These are phyloP conservation scores for Mrakia hoshinonis DNA, from an alignment of 768 basidiomycete species.

Conservation along the genomic window DNA sequence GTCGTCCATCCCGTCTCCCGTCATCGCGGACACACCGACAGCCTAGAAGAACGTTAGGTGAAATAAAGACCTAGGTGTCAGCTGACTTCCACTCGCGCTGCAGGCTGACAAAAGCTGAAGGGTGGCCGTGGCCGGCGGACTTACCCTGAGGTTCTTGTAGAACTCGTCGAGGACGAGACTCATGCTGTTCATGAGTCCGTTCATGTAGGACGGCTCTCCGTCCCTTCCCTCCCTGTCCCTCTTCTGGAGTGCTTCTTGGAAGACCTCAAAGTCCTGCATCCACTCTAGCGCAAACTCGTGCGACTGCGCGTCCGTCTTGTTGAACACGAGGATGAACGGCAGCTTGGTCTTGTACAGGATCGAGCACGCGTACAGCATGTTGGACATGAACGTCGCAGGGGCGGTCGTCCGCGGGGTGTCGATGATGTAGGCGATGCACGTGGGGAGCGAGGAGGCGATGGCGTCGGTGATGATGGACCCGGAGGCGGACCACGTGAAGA, in stretches of 20 bases:
- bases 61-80: conserved; percentile 1
- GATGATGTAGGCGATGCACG: conserved; percentile 92
- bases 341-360: conserved; percentile 97
- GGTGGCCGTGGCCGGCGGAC: too few relatives aligned
- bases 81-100: too few relatives aligned
- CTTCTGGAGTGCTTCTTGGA: conserved; percentile 71
- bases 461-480: conserved; percentile 98
- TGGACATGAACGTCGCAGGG: conserved; percentile 98
- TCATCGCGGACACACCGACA: conserved; percentile 91
- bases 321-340: conserved; percentile 95
- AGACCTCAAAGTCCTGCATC: conserved; percentile 97
- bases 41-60: conserved; percentile 47
- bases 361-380: conserved; percentile 99
- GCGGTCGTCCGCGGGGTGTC: conserved; percentile 85
- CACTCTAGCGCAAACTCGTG: conserved; percentile 90
- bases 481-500: conserved; percentile 99
- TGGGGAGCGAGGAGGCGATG: conserved; percentile 81
- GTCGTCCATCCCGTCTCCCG: conserved; percentile 83
- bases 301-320: conserved; percentile 83
- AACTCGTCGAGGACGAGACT: conserved; percentile 96
- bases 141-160: conserved; percentile 85
- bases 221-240: conserved; percentile 44
- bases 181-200: conserved; percentile 98
- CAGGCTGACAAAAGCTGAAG: not conserved
- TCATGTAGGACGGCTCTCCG: conserved; percentile 87